A percentile compares a stretch with the other conserved stretches of the same genome.
Conservation (phyloP, 441 rosid genomes). For the Omphalea diandra region DNA sequence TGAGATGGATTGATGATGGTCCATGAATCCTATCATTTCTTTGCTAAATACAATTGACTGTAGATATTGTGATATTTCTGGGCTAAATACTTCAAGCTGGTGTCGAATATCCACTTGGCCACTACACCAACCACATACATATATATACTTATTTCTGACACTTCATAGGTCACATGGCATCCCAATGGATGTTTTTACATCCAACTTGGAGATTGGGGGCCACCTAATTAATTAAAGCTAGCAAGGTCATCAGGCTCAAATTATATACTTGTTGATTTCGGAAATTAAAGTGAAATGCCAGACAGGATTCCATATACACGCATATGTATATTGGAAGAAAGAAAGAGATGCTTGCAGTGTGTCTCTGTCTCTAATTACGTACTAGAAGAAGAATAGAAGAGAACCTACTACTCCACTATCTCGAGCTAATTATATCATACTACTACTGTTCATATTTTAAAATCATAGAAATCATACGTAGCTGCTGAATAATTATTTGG, state of each 20-base stretch:
- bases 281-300: not conserved
- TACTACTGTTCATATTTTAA: not conserved
- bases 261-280: not conserved
- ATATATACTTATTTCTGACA: not conserved
- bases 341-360: too few species aligned
- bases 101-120: not conserved
- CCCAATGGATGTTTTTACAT: not conserved
- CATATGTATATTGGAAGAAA: not conserved
- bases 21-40: not conserved
- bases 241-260: not conserved
- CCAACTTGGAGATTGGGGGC: not conserved
- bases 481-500: not conserved
- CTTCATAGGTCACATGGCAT: not conserved
- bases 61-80: too few species aligned
- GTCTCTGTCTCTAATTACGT: too few species aligned
- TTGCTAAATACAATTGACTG: too few species aligned
- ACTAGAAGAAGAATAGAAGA: not conserved
- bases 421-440: not conserved
- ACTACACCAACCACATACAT: constrained; percentile 8
- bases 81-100: constrained; percentile 6
- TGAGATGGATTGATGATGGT: too few species aligned
- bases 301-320: not conserved
- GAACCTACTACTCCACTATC: not conserved
- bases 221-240: too few species aligned
- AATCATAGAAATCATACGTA: not conserved